Evolutionary conservation across 2,329 filamentous ascomycete species (phyloP), one percentile per base, ranked within the genome.

Genomic region (Bipolaris sorokiniana): DNA sequence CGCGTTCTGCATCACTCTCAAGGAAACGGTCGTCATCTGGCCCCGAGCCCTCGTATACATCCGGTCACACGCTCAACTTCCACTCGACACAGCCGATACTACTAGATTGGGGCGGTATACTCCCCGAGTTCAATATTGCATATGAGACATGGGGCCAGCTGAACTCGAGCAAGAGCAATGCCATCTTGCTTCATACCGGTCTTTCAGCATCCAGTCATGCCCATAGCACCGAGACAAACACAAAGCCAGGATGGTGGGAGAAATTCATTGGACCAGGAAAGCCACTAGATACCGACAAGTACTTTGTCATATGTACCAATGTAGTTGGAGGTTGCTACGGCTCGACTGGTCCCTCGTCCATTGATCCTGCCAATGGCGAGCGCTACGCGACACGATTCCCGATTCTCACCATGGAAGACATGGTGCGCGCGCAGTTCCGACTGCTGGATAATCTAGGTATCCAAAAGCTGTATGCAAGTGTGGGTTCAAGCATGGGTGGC

Each of bases 151-250:
- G 94, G 94, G 94, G 94, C 2, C 80, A 80, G 33, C 80, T 96
- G 74, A 96, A 97, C 71, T 79, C 82, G 16, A 88, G 92, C 77
- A 90, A 85, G 76, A 91, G 87, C 72, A 99, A 99, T 76, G 92
- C 88, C 3, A 95, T 99, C 60, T 83, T 99, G 7, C 80, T 99
- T 2, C 92, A 98, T 75, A 99, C 95, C 0, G 95, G 95, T 7
- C 83, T 99, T 5, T 97, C 93, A 0, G 95, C 95, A n/a, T 97
- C 93, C 6, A 98, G 93, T 55, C 95, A 99, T 78, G 95, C 95
- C 1, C 93, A 93, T 72, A 97, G 92, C 56, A 98, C 94, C n/a
- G 83, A 86, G 50, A 81, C 83, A 9, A 99, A 99, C 75, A 85
- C 91, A 0, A 90, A 93, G 75, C 90, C 92, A 0, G 95, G 95